These are phyloP conservation scores for Sarocladium brachiariae DNA, from an alignment of 2,329 filamentous ascomycete genomes.

Conservation along the genomic window DNA sequence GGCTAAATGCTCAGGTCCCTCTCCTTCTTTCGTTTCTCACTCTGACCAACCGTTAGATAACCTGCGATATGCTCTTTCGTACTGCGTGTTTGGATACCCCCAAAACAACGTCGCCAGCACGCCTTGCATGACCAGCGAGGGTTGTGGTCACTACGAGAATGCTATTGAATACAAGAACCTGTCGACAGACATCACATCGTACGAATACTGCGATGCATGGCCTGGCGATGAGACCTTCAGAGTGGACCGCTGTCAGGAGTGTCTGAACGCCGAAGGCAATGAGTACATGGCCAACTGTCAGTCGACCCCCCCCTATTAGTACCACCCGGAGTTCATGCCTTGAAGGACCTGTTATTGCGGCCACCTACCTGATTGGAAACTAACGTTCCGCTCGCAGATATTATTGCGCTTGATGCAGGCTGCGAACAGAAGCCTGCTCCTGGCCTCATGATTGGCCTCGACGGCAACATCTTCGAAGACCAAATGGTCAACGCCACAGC, in stretches of 20 bases:
- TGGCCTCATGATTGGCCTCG: constrained; percentile 40
- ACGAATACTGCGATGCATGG: constrained; percentile 50
- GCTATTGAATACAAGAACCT: constrained; percentile 45
- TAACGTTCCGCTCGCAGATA: constrained; percentile 27
- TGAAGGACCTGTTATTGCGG: background rate
- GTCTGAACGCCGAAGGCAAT: constrained; percentile 32
- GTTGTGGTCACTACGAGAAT: constrained; percentile 41
- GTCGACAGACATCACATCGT: constrained; percentile 35
- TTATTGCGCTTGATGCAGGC: constrained; percentile 47
- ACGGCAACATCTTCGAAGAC: constrained; percentile 46
- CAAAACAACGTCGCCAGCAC: constrained; percentile 33
- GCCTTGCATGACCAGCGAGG: constrained; percentile 47
- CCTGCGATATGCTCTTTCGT: constrained; percentile 46
- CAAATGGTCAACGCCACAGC: constrained; percentile 41
- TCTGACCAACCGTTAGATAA: constrained; percentile 38
- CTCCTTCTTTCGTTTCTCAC: constrained; percentile 12
- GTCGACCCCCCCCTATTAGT: constrained; percentile 13
- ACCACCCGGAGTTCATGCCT: background rate
- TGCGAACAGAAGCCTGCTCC: constrained; percentile 44
- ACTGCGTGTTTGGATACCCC: constrained; percentile 47
- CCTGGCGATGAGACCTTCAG: constrained; percentile 29
- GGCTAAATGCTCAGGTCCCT: background rate
- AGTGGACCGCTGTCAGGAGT: constrained; percentile 36
- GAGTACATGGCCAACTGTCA: constrained; percentile 48
- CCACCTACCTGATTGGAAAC: background rate